Percentiles rank a stretch among this genome's conserved stretches.
Evolutionary conservation across 2,329 filamentous ascomycete species (phyloP).

Genomic region (Claviceps spartinae): DNA sequence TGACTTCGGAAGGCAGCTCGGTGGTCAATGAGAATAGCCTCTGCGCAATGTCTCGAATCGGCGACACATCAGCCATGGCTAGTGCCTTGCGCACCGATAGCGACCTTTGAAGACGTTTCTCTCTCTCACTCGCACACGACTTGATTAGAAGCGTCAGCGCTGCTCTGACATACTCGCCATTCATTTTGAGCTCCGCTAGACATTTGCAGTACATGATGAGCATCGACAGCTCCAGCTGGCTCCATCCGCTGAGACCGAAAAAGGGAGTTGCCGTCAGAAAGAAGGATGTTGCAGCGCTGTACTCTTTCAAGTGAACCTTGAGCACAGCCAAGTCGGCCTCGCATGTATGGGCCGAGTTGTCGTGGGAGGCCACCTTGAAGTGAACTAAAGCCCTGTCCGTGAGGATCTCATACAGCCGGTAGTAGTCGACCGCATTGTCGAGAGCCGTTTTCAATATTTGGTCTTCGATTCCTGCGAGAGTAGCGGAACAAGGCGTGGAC

Average conservation of each 20-base stretch:
- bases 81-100: conserved; percentile 6
- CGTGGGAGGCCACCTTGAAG: conserved; percentile 65
- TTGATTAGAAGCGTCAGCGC: conserved; percentile 63
- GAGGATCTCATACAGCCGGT: conserved; percentile 57
- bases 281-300: conserved; percentile 56
- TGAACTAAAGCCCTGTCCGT: conserved; percentile 75
- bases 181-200: conserved; percentile 59
- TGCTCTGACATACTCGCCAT: conserved; percentile 67
- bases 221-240: conserved; percentile 65
- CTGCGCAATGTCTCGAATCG: conserved; percentile 33
- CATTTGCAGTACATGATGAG: conserved; percentile 76
- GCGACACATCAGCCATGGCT: conserved; percentile 16
- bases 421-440: conserved; percentile 49
- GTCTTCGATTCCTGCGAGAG: conserved; percentile 23
- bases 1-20: conserved; percentile 41
- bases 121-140: conserved; percentile 41
- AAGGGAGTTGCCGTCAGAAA: conserved; percentile 68
- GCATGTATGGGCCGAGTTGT: conserved; percentile 61
- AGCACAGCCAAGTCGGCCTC: conserved; percentile 78
- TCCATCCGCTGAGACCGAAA: conserved; percentile 70
- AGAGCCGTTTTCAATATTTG: conserved; percentile 47
- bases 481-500: conserved; percentile 6
- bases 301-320: conserved; percentile 66
- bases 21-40: conserved; percentile 34
- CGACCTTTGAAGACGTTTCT: conserved; percentile 27